Conservation (phyloP, 2,329 filamentous ascomycete genomes). For the Purpureocillium lavendulum region DNA sequence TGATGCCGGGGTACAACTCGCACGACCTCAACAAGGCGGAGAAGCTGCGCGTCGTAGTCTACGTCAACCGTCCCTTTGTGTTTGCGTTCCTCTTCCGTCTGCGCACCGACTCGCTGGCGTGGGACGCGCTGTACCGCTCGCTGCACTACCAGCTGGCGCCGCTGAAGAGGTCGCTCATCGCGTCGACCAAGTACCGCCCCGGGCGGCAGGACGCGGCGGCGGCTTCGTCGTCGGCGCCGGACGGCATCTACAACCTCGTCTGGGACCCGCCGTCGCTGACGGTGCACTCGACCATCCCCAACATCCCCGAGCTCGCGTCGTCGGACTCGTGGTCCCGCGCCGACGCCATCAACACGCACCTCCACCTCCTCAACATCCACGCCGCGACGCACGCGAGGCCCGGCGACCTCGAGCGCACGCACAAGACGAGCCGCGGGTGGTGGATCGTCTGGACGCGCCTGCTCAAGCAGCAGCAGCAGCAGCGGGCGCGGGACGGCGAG, state of each 20-base stretch:
- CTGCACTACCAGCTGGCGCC: constrained; percentile 54
- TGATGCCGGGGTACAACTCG: constrained; percentile 20
- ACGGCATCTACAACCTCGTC: constrained; percentile 49
- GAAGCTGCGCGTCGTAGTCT: constrained; percentile 61
- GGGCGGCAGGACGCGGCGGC: constrained; percentile 21
- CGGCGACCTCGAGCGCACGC: constrained; percentile 49
- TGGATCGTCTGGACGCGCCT: constrained; percentile 62
- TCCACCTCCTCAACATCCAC: constrained; percentile 53
- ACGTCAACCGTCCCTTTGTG: constrained; percentile 67
- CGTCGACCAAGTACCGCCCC: constrained; percentile 49
- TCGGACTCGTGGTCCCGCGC: constrained; percentile 44
- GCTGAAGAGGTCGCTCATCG: constrained; percentile 46
- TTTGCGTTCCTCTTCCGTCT: constrained; percentile 64
- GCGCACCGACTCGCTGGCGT: constrained; percentile 49
- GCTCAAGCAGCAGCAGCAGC: constrained; percentile 31
- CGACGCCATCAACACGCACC: constrained; percentile 58
- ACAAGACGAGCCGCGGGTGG: constrained; percentile 59
- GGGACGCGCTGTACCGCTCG: constrained; percentile 47
- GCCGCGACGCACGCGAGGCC: constrained; percentile 29
- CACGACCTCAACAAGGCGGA: constrained; percentile 46
- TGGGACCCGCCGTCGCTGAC: constrained; percentile 51
- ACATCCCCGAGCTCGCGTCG: constrained; percentile 44
- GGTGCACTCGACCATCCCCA: constrained; percentile 57
- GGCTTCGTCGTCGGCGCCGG: constrained; percentile 1
- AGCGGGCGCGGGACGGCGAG: too few species aligned